phyloP scores from a whole-genome alignment of 1,284 basidiomycete species.

The Sphagnurus paluster region DNA sequence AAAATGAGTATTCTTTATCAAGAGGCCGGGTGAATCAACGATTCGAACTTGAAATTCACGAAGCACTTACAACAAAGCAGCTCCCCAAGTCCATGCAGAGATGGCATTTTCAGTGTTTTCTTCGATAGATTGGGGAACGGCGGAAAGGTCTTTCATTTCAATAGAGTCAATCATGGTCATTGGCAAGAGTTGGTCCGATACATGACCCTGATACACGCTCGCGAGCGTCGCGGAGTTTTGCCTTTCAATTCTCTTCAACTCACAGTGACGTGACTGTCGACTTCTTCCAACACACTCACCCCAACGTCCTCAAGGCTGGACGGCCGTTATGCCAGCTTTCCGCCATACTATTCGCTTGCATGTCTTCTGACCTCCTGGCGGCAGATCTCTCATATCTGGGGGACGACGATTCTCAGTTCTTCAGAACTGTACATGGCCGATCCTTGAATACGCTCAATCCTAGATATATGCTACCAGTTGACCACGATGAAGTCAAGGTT shows the following conservation, averaged over 20 bases:
- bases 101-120: slow-evolving; percentile 28
- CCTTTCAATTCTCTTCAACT: slow-evolving; percentile 7
- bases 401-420: slow-evolving; percentile 50
- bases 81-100: slow-evolving; percentile 48
- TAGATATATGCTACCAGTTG: slow-evolving; percentile 59
- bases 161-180: slow-evolving; percentile 21
- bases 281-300: slow-evolving; percentile 6
- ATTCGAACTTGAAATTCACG: slow-evolving; percentile 10
- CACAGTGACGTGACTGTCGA: slow-evolving; percentile 11
- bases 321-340: slow-evolving; percentile 18
- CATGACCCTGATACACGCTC: no score
- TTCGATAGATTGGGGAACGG: slow-evolving; percentile 1
- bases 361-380: slow-evolving; percentile 18
- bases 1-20: slow-evolving; percentile 42
- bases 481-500: slow-evolving; percentile 61
- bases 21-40: neutral
- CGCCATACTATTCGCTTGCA: slow-evolving; percentile 15
- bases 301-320: slow-evolving; percentile 6
- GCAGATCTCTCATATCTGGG: slow-evolving; percentile 26
- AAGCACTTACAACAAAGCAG: slow-evolving; percentile 39
- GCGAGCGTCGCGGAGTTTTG: no score
- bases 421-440: slow-evolving; percentile 47
- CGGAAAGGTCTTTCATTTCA: slow-evolving; percentile 33
- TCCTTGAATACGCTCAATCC: slow-evolving; percentile 50
- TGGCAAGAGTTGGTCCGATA: neutral